Conservation (phyloP, 2,329 filamentous ascomycete species). For the Colletotrichum caudatum region DNA sequence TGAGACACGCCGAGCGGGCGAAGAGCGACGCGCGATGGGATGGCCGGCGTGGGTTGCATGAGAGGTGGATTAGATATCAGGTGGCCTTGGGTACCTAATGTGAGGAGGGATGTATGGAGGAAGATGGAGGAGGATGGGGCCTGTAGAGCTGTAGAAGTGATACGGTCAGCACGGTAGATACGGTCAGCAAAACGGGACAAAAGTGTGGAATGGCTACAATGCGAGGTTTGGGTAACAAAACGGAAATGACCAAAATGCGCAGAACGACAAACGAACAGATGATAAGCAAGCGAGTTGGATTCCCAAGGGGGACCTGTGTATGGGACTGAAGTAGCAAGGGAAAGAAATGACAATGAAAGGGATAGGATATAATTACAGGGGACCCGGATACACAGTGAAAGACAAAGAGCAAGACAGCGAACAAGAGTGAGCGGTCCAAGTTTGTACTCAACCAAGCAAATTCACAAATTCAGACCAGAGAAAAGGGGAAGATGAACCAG, state of each 20-base stretch:
- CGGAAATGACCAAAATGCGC: constrained; percentile 1
- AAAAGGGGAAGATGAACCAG: neutral
- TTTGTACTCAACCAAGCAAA: neutral
- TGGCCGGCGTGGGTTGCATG: constrained; percentile 16
- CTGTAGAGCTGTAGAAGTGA: constrained; percentile 9
- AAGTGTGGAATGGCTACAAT: constrained; percentile 8
- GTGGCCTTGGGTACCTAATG: neutral
- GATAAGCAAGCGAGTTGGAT: neutral
- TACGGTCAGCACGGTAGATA: constrained; percentile 20
- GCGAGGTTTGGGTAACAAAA: neutral
- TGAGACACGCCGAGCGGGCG: constrained; percentile 20
- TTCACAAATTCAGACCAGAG: neutral
- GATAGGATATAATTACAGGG: neutral
- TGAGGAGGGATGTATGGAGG: neutral
- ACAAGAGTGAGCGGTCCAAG: neutral
- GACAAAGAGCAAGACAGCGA: neutral
- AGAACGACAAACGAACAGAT: neutral
- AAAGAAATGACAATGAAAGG: constrained; percentile 5
- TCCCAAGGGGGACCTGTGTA: neutral
- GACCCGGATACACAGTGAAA: neutral
- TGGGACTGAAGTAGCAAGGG: neutral
- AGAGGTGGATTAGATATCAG: constrained; percentile 23
- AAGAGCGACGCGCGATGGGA: constrained; percentile 1
- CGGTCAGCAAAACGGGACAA: constrained; percentile 7
- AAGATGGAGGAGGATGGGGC: neutral